A percentile compares a stretch with the other conserved stretches of the same genome.
Conservation (phyloP, 2,329 filamentous ascomycete genomes). For the Myriangium duriaei region DNA sequence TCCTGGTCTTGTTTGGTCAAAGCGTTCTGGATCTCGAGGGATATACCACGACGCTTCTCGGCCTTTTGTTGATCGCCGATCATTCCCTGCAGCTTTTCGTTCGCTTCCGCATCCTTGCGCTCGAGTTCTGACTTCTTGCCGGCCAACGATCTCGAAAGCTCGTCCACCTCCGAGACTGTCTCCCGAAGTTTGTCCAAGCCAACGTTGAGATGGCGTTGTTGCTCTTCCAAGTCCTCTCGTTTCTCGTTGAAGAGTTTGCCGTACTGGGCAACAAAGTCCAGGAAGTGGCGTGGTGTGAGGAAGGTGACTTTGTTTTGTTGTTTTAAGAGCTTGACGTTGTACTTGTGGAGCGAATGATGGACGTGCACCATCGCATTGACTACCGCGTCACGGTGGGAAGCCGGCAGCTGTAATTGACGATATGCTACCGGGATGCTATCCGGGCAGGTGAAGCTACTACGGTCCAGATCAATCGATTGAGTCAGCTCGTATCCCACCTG, state of each 20-base stretch:
- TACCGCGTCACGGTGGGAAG: slow-evolving; percentile 80
- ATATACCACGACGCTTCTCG: slow-evolving; percentile 77
- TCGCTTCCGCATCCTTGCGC: slow-evolving; percentile 86
- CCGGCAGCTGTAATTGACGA: slow-evolving; percentile 68
- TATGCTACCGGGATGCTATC: slow-evolving; percentile 91
- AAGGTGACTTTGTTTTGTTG: slow-evolving; percentile 89
- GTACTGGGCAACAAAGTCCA: slow-evolving; percentile 97
- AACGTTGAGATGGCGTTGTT: slow-evolving; percentile 95
- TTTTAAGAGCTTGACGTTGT: slow-evolving; percentile 77
- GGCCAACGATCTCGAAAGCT: slow-evolving; percentile 77
- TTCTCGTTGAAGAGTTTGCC: slow-evolving; percentile 97
- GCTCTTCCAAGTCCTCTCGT: slow-evolving; percentile 93
- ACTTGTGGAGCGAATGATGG: slow-evolving; percentile 82
- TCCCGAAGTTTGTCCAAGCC: slow-evolving; percentile 94
- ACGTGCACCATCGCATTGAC: slow-evolving; percentile 99
- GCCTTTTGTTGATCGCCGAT: slow-evolving; percentile 90
- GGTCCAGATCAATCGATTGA: slow-evolving; percentile 88
- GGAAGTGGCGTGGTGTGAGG: slow-evolving; percentile 89
- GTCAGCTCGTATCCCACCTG: slow-evolving; percentile 94
- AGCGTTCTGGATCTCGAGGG: slow-evolving; percentile 75
- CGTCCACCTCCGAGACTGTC: slow-evolving; percentile 92
- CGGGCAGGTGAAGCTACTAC: slow-evolving; percentile 70
- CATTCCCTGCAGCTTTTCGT: slow-evolving; percentile 96
- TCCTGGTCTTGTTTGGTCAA: slow-evolving; percentile 83
- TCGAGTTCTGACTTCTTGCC: slow-evolving; percentile 91